Percentiles rank a stretch among this genome's conserved stretches.
Evolutionary conservation across 352 stramenopile species (phyloP).

Genomic region (Sclerospora graminicola): DNA sequence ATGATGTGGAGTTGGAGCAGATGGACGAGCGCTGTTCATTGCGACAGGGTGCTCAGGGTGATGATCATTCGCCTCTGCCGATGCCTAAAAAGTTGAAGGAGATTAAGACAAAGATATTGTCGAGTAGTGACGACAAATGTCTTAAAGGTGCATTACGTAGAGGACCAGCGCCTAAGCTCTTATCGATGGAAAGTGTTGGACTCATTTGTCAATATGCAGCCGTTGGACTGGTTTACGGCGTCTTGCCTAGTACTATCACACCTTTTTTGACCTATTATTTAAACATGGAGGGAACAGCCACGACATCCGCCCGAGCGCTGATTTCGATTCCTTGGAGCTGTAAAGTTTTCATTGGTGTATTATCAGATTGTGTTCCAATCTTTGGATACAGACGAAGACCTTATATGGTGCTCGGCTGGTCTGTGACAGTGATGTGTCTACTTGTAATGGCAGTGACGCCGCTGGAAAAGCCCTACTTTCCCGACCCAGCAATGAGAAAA

Average conservation of each 20-base stretch:
- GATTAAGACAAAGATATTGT: too few species aligned
- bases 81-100: too few species aligned
- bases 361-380: conserved; percentile 39
- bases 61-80: conserved; percentile 12
- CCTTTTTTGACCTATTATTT: conserved; percentile 42
- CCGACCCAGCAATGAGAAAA: conserved; percentile 17
- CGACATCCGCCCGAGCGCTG: conserved; percentile 28
- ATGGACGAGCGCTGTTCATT: conserved; percentile 22
- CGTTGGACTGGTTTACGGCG: conserved; percentile 31
- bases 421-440: conserved; percentile 24
- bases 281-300: conserved; percentile 34
- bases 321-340: conserved; percentile 41
- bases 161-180: conserved; percentile 17
- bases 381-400: conserved; percentile 36
- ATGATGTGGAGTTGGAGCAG: conserved; percentile 19
- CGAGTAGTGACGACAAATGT: too few species aligned
- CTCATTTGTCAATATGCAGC: conserved; percentile 39
- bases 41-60: conserved; percentile 10
- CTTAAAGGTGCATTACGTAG: conserved; percentile 20
- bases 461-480: conserved; percentile 31
- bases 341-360: conserved; percentile 46
- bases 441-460: conserved; percentile 24
- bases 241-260: conserved; percentile 34
- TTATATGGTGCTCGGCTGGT: conserved; percentile 49
- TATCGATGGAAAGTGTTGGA: conserved; percentile 25